A percentile compares a stretch with the other conserved stretches of the same genome.
Evolutionary conservation across 352 stramenopile species (phyloP).

Genomic region (Globisporangium cystogenes): DNA sequence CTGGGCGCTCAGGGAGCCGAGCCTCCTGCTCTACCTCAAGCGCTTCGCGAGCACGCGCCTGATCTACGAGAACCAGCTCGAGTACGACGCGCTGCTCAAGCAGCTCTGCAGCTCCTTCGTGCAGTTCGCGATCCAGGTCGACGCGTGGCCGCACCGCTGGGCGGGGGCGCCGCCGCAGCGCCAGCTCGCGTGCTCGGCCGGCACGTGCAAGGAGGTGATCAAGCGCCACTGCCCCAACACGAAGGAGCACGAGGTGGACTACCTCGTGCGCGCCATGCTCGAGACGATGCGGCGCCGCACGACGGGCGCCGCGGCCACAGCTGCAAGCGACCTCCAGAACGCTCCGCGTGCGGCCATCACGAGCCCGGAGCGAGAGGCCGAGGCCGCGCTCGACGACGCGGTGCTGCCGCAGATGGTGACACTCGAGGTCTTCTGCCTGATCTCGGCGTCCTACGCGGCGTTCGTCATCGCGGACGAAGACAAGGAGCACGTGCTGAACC

Average conservation of each 20-base stretch:
- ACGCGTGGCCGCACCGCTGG: neutral
- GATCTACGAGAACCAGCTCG: constrained; percentile 64
- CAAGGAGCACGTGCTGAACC: constrained; percentile 41
- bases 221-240: constrained; percentile 25
- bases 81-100: constrained; percentile 58
- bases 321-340: neutral
- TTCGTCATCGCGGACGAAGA: constrained; percentile 67
- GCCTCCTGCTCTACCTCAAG: constrained; percentile 43
- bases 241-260: constrained; percentile 27
- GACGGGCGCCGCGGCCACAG: neutral
- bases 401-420: constrained; percentile 24
- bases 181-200: constrained; percentile 33
- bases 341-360: neutral
- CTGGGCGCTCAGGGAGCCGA: constrained; percentile 49
- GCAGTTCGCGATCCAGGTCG: constrained; percentile 16
- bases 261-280: constrained; percentile 47
- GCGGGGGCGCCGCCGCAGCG: neutral
- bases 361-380: neutral
- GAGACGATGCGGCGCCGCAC: constrained; percentile 12
- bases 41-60: constrained; percentile 54
- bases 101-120: constrained; percentile 46
- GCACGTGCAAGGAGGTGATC: constrained; percentile 38
- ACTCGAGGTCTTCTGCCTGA: constrained; percentile 52
- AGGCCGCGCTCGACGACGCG: neutral
- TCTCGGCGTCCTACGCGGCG: constrained; percentile 51